Conservation (phyloP, 2,329 filamentous ascomycete genomes). For the Trichophyton benhamiae region DNA sequence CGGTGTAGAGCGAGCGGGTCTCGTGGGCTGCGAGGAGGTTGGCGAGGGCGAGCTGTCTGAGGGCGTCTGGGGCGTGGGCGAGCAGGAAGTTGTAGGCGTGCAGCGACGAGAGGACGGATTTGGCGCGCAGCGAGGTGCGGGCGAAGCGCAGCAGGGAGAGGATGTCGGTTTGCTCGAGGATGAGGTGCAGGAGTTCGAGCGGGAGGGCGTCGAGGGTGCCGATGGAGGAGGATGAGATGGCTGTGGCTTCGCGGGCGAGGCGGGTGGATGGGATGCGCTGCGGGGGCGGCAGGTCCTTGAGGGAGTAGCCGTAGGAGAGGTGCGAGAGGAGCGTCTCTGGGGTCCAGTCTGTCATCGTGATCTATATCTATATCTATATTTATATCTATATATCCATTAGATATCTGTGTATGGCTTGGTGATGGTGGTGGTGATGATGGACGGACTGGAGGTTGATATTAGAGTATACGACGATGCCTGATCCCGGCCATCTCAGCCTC, state of each 20-base stretch:
- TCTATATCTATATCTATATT: background rate
- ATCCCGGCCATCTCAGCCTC: background rate
- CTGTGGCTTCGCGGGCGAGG: background rate
- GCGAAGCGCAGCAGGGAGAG: conserved; percentile 21
- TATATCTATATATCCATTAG: background rate
- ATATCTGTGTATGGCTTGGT: background rate
- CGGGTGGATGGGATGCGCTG: background rate
- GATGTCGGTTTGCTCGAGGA: conserved; percentile 18
- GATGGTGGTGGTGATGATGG: too few relatives aligned
- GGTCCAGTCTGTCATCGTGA: background rate
- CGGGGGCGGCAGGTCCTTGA: background rate
- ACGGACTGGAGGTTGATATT: too few relatives aligned
- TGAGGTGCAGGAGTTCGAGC: conserved; percentile 19
- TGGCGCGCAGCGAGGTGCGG: conserved; percentile 17
- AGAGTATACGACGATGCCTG: background rate
- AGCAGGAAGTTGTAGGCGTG: conserved; percentile 32
- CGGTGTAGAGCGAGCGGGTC: background rate
- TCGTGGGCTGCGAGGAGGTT: background rate
- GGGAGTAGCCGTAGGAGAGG: background rate
- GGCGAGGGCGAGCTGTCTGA: conserved; percentile 11
- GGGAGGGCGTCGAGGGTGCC: conserved; percentile 7
- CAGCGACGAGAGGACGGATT: conserved; percentile 18
- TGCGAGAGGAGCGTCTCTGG: background rate
- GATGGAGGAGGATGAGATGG: background rate
- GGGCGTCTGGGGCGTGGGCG: conserved; percentile 26